Conservation (phyloP, 169 alveolate genomes). For the Cystoisospora suis region DNA sequence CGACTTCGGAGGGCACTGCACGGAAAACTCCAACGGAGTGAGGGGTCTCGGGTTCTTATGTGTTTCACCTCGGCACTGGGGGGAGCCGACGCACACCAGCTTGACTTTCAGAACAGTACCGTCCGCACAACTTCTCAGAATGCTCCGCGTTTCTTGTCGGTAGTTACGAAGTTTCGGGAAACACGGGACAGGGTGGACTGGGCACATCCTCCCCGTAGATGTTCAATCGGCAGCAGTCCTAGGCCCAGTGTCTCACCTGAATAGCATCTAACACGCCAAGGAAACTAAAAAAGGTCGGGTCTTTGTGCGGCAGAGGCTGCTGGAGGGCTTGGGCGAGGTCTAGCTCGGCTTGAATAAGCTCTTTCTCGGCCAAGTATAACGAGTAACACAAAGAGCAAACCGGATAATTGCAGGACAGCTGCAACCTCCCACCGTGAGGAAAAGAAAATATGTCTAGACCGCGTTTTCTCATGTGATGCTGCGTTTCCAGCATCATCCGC, state of each 20-base stretch:
- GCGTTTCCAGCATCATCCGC: constrained; percentile 69
- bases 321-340: constrained; percentile 61
- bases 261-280: constrained; percentile 63
- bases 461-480: constrained; percentile 67
- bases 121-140: too few relatives aligned
- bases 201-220: background rate
- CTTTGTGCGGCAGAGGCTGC: constrained; percentile 48
- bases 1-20: too few relatives aligned
- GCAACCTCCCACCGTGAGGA: constrained; percentile 42
- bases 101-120: too few relatives aligned
- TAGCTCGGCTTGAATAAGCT: constrained; percentile 64
- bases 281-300: constrained; percentile 45
- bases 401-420: constrained; percentile 51
- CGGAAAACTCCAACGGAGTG: too few relatives aligned
- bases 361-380: constrained; percentile 64
- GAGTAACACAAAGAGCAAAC: constrained; percentile 62
- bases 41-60: too few relatives aligned
- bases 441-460: constrained; percentile 55
- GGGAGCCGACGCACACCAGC: too few relatives aligned
- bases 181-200: too few relatives aligned
- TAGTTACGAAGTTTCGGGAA: too few relatives aligned
- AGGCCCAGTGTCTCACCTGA: constrained; percentile 47
- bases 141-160: too few relatives aligned
- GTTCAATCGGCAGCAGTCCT: background rate
- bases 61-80: too few relatives aligned